A percentile compares a stretch with the other conserved stretches of the same genome.
Conservation (phyloP, 2,329 filamentous ascomycete species). For the Dactylella cylindrospora region DNA sequence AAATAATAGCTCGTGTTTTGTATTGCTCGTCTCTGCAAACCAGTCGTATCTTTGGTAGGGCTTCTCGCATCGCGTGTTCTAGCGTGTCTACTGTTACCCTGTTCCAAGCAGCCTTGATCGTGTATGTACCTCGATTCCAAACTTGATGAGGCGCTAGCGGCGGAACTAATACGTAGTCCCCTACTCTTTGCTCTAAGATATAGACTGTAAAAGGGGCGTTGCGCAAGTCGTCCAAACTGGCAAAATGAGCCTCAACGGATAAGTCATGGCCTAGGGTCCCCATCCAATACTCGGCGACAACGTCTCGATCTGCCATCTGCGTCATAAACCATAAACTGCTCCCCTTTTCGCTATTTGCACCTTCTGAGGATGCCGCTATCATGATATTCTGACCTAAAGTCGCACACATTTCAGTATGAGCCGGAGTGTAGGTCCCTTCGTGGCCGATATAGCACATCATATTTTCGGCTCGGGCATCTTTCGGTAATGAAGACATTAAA, state of each 20-base stretch:
- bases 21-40: conserved; percentile 98
- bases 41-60: conserved; percentile 80
- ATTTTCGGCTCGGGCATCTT: conserved; percentile 88
- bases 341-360: conserved; percentile 75
- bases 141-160: conserved; percentile 94
- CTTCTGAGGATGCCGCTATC: conserved; percentile 79
- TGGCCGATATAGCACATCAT: conserved; percentile 98
- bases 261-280: conserved; percentile 94
- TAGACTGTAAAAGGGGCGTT: conserved; percentile 91
- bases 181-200: conserved; percentile 83
- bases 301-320: conserved; percentile 83
- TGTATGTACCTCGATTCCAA: conserved; percentile 94
- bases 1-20: conserved; percentile 96
- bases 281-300: conserved; percentile 90
- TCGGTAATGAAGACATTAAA: conserved; percentile 87
- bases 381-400: conserved; percentile 96
- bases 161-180: conserved; percentile 91
- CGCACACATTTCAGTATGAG: conserved; percentile 96
- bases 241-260: conserved; percentile 95
- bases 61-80: conserved; percentile 80
- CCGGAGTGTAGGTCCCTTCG: conserved; percentile 93
- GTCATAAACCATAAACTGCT: conserved; percentile 99
- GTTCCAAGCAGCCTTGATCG: conserved; percentile 98
- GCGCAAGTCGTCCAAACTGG: conserved; percentile 92
- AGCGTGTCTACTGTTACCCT: conserved; percentile 89